Evolutionary conservation across 805 yeast genomes (phyloP).

Genomic region (Starmerella lactis-condensi): DNA sequence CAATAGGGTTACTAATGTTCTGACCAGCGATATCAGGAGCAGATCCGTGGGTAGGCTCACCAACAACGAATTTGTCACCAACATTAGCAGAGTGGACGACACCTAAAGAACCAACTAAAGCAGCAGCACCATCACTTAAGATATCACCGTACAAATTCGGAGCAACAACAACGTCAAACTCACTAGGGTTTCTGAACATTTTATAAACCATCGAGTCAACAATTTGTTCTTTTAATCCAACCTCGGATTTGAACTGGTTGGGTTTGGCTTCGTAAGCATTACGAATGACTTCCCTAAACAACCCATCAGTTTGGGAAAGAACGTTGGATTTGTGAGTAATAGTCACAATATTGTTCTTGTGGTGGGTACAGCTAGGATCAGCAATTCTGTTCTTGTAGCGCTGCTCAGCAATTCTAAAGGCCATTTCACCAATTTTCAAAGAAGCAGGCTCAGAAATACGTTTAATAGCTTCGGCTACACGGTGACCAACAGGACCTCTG

Average conservation of each 20-base stretch:
- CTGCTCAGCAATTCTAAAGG: slow-evolving; percentile 80
- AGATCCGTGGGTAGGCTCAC: slow-evolving; percentile 98
- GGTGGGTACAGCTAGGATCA: slow-evolving; percentile 21
- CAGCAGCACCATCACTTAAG: slow-evolving; percentile 94
- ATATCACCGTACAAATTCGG: slow-evolving; percentile 98
- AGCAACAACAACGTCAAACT: slow-evolving; percentile 94
- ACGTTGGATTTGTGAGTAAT: slow-evolving; percentile 96
- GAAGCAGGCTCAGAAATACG: slow-evolving; percentile 84
- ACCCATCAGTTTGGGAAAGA: slow-evolving; percentile 77
- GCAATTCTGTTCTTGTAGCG: slow-evolving; percentile 62
- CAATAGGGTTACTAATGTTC: slow-evolving; percentile 80
- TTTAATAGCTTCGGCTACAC: slow-evolving; percentile 93
- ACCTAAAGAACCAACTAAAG: slow-evolving; percentile 91
- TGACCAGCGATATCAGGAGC: slow-evolving; percentile 97
- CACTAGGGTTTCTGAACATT: slow-evolving; percentile 95
- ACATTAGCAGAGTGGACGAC: slow-evolving; percentile 97
- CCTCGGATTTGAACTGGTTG: slow-evolving; percentile 32
- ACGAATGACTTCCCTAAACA: slow-evolving; percentile 77
- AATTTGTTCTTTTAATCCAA: slow-evolving; percentile 79
- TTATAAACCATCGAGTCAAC: slow-evolving; percentile 99
- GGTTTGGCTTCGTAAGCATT: slow-evolving; percentile 32
- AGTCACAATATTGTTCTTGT: slow-evolving; percentile 43
- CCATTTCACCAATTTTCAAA: slow-evolving; percentile 70
- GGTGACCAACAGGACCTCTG: slow-evolving; percentile 59
- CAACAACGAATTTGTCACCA: slow-evolving; percentile 88